Evolutionary conservation across 2,329 filamentous ascomycete genomes (phyloP).

Genomic region (Fusarium agapanthi): DNA sequence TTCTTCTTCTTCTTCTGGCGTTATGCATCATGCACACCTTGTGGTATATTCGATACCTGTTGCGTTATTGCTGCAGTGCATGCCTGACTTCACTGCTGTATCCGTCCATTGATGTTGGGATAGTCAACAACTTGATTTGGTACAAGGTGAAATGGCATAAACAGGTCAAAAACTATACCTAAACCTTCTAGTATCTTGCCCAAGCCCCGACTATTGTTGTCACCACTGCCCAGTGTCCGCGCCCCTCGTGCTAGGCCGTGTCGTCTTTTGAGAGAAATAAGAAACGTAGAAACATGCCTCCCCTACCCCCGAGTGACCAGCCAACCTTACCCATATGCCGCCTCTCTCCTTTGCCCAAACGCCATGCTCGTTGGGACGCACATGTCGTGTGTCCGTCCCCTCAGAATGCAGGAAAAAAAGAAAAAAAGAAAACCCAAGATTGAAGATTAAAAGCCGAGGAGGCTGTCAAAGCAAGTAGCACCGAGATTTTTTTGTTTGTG

Average conservation of each 20-base stretch:
- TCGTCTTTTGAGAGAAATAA: constrained; percentile 18
- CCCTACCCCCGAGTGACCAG: constrained; percentile 16
- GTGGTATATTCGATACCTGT: background rate
- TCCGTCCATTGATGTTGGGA: background rate
- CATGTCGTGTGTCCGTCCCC: constrained; percentile 34
- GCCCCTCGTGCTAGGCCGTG: constrained; percentile 21
- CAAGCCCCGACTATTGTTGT: background rate
- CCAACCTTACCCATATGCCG: constrained; percentile 26
- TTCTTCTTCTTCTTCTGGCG: background rate
- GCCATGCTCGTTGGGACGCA: constrained; percentile 44
- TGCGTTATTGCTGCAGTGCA: background rate
- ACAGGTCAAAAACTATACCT: background rate
- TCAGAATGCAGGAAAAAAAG: constrained; percentile 33
- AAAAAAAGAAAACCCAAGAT: constrained; percentile 10
- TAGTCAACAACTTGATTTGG: background rate
- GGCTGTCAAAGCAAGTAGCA: constrained; percentile 28
- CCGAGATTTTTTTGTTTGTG: constrained; percentile 28
- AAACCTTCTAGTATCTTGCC: background rate
- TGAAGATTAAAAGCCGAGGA: constrained; percentile 32
- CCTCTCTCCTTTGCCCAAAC: constrained; percentile 43
- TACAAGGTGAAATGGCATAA: background rate
- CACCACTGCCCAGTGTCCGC: background rate
- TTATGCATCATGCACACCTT: background rate
- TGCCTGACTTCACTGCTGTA: background rate
- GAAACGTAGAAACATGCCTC: constrained; percentile 23